Evolutionary conservation across 2,329 filamentous ascomycete genomes (phyloP).

Genomic region (Magnaporthiopsis rhizophila): DNA sequence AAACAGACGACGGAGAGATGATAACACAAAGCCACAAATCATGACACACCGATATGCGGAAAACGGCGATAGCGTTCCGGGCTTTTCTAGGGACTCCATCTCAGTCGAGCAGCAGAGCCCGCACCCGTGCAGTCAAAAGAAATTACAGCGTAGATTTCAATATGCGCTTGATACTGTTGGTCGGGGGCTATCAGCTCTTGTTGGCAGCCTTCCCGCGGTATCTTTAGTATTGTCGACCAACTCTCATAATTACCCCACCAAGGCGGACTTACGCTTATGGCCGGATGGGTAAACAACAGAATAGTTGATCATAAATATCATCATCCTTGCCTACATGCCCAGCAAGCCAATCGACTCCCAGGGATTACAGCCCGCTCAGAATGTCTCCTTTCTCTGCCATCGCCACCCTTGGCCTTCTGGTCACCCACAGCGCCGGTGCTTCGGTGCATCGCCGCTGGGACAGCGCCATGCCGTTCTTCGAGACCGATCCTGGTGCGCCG

Average conservation of each 20-base stretch:
- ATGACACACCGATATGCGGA: background rate
- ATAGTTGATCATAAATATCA: background rate
- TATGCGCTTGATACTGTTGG: background rate
- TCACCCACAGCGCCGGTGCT: background rate
- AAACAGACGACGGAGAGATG: background rate
- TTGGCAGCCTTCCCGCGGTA: background rate
- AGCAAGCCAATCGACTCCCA: background rate
- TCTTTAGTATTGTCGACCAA: too few relatives aligned
- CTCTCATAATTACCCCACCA: too few relatives aligned
- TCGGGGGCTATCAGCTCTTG: too few relatives aligned
- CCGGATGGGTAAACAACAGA: background rate
- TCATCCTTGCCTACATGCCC: background rate
- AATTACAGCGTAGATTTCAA: background rate
- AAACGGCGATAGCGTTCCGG: background rate
- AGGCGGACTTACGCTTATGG: background rate
- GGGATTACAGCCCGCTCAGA: background rate
- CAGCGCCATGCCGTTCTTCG: constrained; percentile 3
- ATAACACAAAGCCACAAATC: background rate
- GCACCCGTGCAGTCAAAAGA: background rate
- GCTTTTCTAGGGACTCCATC: background rate
- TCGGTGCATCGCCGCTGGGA: background rate
- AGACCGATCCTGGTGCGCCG: constrained; percentile 4
- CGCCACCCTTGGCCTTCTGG: background rate
- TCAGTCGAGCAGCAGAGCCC: background rate
- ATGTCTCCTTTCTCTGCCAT: background rate